Base-by-base conservation (phyloP, 148 eudicot genomes). In the Heliamphora exappendiculata region DNA sequence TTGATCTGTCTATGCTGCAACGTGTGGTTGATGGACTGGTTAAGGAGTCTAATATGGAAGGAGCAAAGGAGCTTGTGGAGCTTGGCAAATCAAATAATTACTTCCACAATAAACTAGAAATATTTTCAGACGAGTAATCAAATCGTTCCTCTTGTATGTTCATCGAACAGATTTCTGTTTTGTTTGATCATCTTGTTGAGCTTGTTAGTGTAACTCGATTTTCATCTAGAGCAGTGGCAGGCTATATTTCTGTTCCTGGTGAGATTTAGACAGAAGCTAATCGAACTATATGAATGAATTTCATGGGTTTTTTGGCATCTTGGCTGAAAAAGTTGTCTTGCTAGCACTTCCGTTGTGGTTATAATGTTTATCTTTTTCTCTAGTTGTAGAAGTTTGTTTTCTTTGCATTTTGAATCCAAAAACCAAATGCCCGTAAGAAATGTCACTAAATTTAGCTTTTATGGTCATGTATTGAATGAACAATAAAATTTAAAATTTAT, bases 41-140 rank as follows among this genome's bases (percentile, higher is more conserved):
- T 19, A 63, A 72, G 70, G 78, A 72, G 34, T 78, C 83, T 0
- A 85, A 76, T 75, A 63, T 60, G 14, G 80, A 80, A 12, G 78
- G 84, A 75, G 91, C 88, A n/a, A 39, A 84, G 78, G 63, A 51
- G 63, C 82, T 86, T 64, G 78, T 86, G 3, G 75, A 78, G 74
- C 74, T 82, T 26, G 87, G 79, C 13, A 53, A 58, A 31, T 66
- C 79, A 22, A 78, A 58, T 28, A 65, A 75, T 34, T 78, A 34
- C 65, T 14, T 70, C 24, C 78, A 72, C 9, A 84, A 80, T 57
- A 59, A 75, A 63, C 83, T 86, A 50, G 60, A 29, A 24, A 14
- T 82, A 63, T 78, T 84, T 55, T 12, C 58, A 79, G 59, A 66
- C 9, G 31, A 78, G 73, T 73, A 73, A 34, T 41, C 17, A 13